phyloP scores from a whole-genome alignment of 2,329 filamentous ascomycete genomes.

The Calonectria honghensis region DNA sequence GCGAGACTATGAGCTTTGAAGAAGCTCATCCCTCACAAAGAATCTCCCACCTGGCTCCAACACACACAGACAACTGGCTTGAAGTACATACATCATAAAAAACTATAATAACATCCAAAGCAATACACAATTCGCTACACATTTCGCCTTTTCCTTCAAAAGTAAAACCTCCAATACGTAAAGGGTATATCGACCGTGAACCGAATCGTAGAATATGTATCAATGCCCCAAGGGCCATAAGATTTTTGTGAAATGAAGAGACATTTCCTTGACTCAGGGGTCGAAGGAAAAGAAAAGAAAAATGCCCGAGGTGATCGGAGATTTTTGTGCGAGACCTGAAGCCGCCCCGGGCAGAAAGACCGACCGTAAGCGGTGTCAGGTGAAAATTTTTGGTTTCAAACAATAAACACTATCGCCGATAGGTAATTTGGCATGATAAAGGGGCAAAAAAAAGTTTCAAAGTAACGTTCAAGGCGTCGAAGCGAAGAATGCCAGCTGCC shows the following conservation, averaged over 20 bases:
- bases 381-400: constrained; percentile 30
- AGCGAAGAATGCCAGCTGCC: constrained; percentile 52
- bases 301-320: constrained; percentile 35
- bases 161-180: constrained; percentile 52
- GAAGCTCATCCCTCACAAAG: constrained; percentile 44
- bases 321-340: not conserved
- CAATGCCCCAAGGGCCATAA: constrained; percentile 51
- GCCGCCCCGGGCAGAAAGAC: not conserved
- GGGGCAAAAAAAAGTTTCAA: constrained; percentile 51
- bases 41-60: constrained; percentile 41
- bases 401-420: constrained; percentile 61
- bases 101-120: constrained; percentile 48
- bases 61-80: constrained; percentile 41
- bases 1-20: constrained; percentile 36
- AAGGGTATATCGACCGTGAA: constrained; percentile 59
- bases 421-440: constrained; percentile 52
- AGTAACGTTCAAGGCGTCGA: constrained; percentile 46
- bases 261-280: not conserved
- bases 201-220: constrained; percentile 54
- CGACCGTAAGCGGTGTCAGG: constrained; percentile 20
- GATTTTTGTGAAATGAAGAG: constrained; percentile 31
- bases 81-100: constrained; percentile 55
- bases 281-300: constrained; percentile 34
- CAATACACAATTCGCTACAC: constrained; percentile 48
- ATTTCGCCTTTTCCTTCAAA: constrained; percentile 43